These are phyloP conservation scores for Arabis hirsuta DNA, from an alignment of 345 rosid species.

Conservation along the genomic window DNA sequence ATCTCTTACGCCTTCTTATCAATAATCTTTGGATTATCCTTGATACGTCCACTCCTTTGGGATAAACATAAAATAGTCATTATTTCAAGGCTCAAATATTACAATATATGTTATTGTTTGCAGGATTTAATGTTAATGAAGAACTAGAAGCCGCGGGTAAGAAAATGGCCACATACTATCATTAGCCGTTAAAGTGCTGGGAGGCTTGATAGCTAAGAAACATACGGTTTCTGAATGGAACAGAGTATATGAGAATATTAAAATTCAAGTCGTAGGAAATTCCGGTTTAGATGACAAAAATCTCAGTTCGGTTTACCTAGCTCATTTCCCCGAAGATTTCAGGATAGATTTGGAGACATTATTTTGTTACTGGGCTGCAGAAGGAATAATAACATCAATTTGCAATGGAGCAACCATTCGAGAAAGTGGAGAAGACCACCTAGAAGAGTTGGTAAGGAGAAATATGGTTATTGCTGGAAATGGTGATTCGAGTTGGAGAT, in stretches of 20 bases:
- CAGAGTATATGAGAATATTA: background rate
- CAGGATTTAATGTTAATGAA: too few relatives aligned
- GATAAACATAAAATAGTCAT: too few relatives aligned
- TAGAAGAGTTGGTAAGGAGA: conserved; percentile 21
- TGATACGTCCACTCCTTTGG: too few relatives aligned
- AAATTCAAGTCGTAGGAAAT: background rate
- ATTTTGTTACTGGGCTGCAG: conserved; percentile 48
- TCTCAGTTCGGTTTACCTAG: conserved; percentile 16
- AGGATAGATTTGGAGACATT: conserved; percentile 30
- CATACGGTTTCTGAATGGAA: background rate
- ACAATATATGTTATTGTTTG: too few relatives aligned
- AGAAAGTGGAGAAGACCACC: conserved; percentile 34
- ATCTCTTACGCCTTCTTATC: too few relatives aligned
- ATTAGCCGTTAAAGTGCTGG: background rate
- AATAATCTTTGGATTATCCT: too few relatives aligned
- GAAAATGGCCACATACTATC: too few relatives aligned
- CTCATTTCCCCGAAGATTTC: conserved; percentile 14
- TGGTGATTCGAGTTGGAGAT: too few relatives aligned
- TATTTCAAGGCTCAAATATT: too few relatives aligned
- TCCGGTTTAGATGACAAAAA: background rate
- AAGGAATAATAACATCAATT: conserved; percentile 34
- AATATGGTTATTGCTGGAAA: conserved; percentile 9
- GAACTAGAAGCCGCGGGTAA: too few relatives aligned
- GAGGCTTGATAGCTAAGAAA: conserved; percentile 3
- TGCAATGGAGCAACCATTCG: conserved; percentile 21